These are phyloP conservation scores for Fraxinus albicans DNA, from an alignment of 305 asterid species.

Conservation along the genomic window DNA sequence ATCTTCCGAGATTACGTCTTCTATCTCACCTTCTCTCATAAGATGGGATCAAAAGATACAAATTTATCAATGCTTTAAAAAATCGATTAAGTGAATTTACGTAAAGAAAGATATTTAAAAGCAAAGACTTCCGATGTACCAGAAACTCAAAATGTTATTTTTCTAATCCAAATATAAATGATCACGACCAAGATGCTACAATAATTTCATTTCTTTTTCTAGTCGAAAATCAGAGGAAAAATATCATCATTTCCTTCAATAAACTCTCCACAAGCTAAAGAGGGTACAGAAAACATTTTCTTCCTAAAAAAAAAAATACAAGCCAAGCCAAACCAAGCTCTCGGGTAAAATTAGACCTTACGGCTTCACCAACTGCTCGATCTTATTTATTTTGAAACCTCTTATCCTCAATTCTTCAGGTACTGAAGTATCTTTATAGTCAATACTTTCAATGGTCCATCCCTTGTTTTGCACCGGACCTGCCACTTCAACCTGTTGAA, in stretches of 20 bases:
- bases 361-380: slow-evolving; percentile 77
- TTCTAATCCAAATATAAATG: not conserved
- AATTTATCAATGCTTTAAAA: not conserved
- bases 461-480: slow-evolving; percentile 72
- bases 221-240: not conserved
- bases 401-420: slow-evolving; percentile 90
- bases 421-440: slow-evolving; percentile 52
- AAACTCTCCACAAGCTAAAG: not conserved
- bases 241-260: not conserved
- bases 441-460: slow-evolving; percentile 68
- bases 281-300: not conserved
- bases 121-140: not conserved
- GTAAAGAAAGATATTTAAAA: not conserved
- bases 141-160: not conserved
- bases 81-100: not conserved
- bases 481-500: slow-evolving; percentile 64
- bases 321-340: not conserved
- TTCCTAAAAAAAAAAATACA: not conserved
- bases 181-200: not conserved
- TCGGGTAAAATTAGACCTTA: slow-evolving; percentile 13
- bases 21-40: not conserved
- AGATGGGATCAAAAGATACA: no score
- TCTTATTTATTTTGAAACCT: slow-evolving; percentile 70
- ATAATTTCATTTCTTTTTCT: not conserved
- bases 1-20: not conserved